Percentiles rank a stretch among this genome's conserved stretches.
Conservation (phyloP, 2,329 filamentous ascomycete genomes). For the Verticillium zaregamsianum region DNA sequence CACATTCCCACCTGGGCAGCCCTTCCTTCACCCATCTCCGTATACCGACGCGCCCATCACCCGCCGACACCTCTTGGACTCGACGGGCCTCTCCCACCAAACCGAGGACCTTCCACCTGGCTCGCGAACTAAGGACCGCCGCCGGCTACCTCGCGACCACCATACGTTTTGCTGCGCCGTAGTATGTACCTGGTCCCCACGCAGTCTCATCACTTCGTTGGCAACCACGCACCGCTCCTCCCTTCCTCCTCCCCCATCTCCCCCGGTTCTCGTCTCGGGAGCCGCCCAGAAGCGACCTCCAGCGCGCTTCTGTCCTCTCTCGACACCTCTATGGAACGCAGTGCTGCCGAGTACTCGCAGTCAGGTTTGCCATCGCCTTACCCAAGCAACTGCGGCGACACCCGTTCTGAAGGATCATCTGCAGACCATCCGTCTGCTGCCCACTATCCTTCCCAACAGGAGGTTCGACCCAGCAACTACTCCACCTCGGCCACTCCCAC, state of each 20-base stretch:
- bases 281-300: conserved; percentile 21
- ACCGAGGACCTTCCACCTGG: conserved; percentile 16
- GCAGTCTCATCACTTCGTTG: conserved; percentile 24
- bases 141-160: conserved; percentile 9
- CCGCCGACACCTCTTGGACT: conserved; percentile 3
- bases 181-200: conserved; percentile 28
- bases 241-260: background rate
- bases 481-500: conserved; percentile 78
- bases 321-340: conserved; percentile 51
- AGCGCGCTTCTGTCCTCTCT: conserved; percentile 22
- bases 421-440: conserved; percentile 93
- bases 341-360: conserved; percentile 75
- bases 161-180: conserved; percentile 21
- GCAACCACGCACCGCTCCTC: conserved; percentile 22
- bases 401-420: conserved; percentile 78
- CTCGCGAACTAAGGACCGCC: conserved; percentile 26
- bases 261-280: conserved; percentile 17
- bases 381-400: conserved; percentile 60
- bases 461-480: conserved; percentile 68
- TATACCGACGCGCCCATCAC: background rate
- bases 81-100: background rate
- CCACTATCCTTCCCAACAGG: conserved; percentile 80
- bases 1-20: background rate
- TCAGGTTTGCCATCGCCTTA: conserved; percentile 80
- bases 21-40: background rate